These are phyloP conservation scores for Diplotaxis tenuifolia DNA, from an alignment of 345 rosid species.

Conservation along the genomic window DNA sequence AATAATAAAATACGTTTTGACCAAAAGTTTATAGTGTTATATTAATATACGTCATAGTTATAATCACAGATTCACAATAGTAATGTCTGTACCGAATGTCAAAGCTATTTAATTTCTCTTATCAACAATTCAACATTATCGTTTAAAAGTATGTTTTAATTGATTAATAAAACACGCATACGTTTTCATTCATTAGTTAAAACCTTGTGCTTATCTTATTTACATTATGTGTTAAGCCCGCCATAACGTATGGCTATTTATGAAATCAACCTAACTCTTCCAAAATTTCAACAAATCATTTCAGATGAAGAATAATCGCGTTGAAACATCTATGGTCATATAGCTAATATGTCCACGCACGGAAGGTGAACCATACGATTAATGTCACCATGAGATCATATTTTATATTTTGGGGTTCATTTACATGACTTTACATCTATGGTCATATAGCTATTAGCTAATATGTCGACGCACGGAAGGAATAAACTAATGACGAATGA, in stretches of 20 bases:
- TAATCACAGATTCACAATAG: not conserved
- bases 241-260: not conserved
- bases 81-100: constrained; percentile 13
- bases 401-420: not conserved
- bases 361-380: not conserved
- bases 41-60: not conserved
- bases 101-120: not conserved
- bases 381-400: not conserved
- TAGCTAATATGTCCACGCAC: not conserved
- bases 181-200: not conserved
- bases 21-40: not conserved
- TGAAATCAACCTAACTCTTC: not conserved
- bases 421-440: no score
- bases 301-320: not conserved
- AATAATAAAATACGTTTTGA: not conserved
- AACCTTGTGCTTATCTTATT: not conserved
- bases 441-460: no score
- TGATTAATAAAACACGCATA: not conserved
- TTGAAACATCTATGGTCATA: not conserved
- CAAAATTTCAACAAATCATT: not conserved
- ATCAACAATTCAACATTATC: not conserved
- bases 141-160: not conserved
- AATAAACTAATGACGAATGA: not conserved
- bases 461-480: no score
- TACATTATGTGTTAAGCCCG: not conserved